Percentiles rank a stretch among this genome's conserved stretches.
These are phyloP conservation scores for Ascocoryne sarcoides DNA, from an alignment of 2,329 filamentous ascomycete species.

Conservation along the genomic window DNA sequence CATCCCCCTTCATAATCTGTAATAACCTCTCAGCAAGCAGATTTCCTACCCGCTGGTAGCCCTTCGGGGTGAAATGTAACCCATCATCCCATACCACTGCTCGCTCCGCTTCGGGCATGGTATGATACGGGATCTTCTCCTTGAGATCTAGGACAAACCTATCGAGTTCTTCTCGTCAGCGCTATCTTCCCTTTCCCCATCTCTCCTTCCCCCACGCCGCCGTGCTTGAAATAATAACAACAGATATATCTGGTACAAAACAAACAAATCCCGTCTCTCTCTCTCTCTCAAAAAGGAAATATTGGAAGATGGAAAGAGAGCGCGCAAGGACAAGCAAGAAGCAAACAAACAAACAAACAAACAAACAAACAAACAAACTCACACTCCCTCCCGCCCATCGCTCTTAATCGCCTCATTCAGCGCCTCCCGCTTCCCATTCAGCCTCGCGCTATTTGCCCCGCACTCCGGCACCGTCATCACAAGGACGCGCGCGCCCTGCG, in stretches of 20 bases:
- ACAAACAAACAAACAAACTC: not conserved
- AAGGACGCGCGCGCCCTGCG: slow-evolving; percentile 44
- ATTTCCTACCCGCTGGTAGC: slow-evolving; percentile 54
- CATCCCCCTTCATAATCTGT: slow-evolving; percentile 32
- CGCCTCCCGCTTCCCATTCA: slow-evolving; percentile 32
- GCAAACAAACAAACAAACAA: not conserved
- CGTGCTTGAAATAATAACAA: no score
- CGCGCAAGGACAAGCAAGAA: no score
- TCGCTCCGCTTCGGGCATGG: slow-evolving; percentile 38
- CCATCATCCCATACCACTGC: slow-evolving; percentile 51
- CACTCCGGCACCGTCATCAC: slow-evolving; percentile 54
- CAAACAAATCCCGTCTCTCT: no score
- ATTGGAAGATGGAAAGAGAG: no score
- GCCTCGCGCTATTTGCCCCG: slow-evolving; percentile 8
- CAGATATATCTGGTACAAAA: no score
- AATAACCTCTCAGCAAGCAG: slow-evolving; percentile 46
- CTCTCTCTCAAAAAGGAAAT: no score
- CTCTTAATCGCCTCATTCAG: slow-evolving; percentile 43
- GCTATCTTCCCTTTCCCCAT: no score
- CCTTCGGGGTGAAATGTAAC: slow-evolving; percentile 48
- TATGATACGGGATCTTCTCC: slow-evolving; percentile 43
- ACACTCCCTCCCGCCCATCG: slow-evolving; percentile 12
- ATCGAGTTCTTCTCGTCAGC: not conserved
- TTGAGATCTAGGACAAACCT: slow-evolving; percentile 43
- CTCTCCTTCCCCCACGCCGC: no score